Evolutionary conservation across 768 basidiomycete species (phyloP).

Genomic region (Lepiota subincarnata): DNA sequence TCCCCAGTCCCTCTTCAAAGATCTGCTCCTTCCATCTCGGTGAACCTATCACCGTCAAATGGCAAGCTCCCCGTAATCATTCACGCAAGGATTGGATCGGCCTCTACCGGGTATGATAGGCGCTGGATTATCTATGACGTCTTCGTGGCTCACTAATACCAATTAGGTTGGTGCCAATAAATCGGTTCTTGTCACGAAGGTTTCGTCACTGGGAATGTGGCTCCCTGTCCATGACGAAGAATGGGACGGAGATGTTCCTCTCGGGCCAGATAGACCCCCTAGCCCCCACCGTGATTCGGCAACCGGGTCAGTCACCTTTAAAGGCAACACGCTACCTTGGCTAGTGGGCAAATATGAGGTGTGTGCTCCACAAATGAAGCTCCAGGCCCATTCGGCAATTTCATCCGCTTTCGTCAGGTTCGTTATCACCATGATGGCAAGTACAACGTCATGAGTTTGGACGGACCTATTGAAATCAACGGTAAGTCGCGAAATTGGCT

Average conservation of each 20-base stretch:
- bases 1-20: slow-evolving; percentile 46
- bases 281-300: slow-evolving; percentile 38
- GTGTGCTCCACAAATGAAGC: slow-evolving; percentile 16
- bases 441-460: slow-evolving; percentile 88
- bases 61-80: slow-evolving; percentile 84
- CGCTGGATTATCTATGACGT: neutral
- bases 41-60: slow-evolving; percentile 80
- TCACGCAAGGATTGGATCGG: slow-evolving; percentile 97
- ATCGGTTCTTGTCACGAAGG: slow-evolving; percentile 76
- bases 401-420: slow-evolving; percentile 37
- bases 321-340: slow-evolving; percentile 83
- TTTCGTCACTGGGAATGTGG: slow-evolving; percentile 89
- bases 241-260: slow-evolving; percentile 85
- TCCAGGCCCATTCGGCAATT: neutral
- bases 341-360: slow-evolving; percentile 83
- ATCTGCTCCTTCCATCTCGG: slow-evolving; percentile 78
- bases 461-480: slow-evolving; percentile 85
- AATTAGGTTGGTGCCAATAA: slow-evolving; percentile 82
- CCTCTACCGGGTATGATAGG: slow-evolving; percentile 63
- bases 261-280: slow-evolving; percentile 39
- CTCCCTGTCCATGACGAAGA: slow-evolving; percentile 86
- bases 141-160: slow-evolving; percentile 11
- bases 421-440: slow-evolving; percentile 97
- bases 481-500: slow-evolving; percentile 45
- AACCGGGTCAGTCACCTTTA: slow-evolving; percentile 69